Conservation (phyloP, 2,329 filamentous ascomycete species). For the Laburnicola sp. region DNA sequence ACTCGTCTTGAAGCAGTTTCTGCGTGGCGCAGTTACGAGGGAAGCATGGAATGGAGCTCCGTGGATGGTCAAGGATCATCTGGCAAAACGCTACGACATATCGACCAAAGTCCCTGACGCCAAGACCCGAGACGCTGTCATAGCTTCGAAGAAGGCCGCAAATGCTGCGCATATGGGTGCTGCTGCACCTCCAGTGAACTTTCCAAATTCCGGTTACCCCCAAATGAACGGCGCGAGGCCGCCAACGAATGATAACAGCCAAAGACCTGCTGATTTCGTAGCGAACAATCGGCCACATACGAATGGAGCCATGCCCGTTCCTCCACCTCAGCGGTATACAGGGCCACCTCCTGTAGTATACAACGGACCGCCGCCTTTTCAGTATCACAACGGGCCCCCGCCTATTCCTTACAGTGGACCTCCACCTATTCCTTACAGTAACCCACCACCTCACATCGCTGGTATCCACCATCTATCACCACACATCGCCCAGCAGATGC, state of each 20-base stretch:
- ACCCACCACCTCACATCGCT: constrained; percentile 14
- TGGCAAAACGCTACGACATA: constrained; percentile 83
- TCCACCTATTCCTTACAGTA: constrained; percentile 1
- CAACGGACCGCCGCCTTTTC: not conserved
- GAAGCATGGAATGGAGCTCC: constrained; percentile 96
- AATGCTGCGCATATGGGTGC: constrained; percentile 53
- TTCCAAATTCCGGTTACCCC: constrained; percentile 22
- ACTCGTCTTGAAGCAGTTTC: constrained; percentile 86
- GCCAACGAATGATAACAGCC: not conserved
- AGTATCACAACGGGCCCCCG: not conserved
- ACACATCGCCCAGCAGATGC: constrained; percentile 26
- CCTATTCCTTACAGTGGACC: not conserved
- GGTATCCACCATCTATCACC: constrained; percentile 20
- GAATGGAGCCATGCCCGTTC: not conserved
- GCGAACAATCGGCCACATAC: not conserved
- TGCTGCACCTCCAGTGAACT: constrained; percentile 30
- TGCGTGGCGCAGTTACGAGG: constrained; percentile 89
- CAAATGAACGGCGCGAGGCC: constrained; percentile 23
- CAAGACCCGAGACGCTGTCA: constrained; percentile 40
- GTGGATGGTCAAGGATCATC: constrained; percentile 87
- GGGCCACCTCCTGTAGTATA: not conserved
- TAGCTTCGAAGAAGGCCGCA: constrained; percentile 67
- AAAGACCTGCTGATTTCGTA: not conserved
- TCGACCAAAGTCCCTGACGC: constrained; percentile 74
- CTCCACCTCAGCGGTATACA: not conserved